Evolutionary conservation across 495 filamentous ascomycete species (phyloP).

Genomic region (Hypoxylon intermedium): DNA sequence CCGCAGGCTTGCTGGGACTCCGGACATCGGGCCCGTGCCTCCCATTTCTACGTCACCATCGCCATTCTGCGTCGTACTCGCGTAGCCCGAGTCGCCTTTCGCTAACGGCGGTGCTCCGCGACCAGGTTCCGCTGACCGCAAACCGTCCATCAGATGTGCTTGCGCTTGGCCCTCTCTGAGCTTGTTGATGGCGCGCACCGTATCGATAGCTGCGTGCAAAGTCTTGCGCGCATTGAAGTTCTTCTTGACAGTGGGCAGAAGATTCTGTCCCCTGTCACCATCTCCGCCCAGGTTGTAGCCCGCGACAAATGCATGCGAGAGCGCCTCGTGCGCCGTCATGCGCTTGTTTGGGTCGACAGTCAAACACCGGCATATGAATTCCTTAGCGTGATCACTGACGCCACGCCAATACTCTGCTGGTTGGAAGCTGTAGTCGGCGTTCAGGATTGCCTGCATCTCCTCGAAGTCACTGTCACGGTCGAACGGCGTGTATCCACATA

Average conservation of each 20-base stretch:
- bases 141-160: conserved; percentile 74
- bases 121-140: conserved; percentile 47
- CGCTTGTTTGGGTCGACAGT: conserved; percentile 86
- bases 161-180: conserved; percentile 76
- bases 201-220: conserved; percentile 95
- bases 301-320: conserved; percentile 86
- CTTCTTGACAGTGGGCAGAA: conserved; percentile 94
- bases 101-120: conserved; percentile 28
- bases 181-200: conserved; percentile 97
- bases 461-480: conserved; percentile 97
- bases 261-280: conserved; percentile 61
- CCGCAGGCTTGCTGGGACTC: conserved; percentile 40
- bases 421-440: conserved; percentile 96
- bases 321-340: conserved; percentile 93
- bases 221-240: conserved; percentile 97
- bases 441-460: conserved; percentile 98
- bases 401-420: conserved; percentile 95
- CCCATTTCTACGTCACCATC: conserved; percentile 52
- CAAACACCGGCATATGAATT: conserved; percentile 84
- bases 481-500: conserved; percentile 98
- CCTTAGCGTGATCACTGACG: conserved; percentile 81
- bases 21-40: conserved; percentile 40
- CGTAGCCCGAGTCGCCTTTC: conserved; percentile 55
- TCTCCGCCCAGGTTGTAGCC: conserved; percentile 55
- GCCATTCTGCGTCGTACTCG: conserved; percentile 42